Conservation (phyloP, 805 yeast species). For the Spathaspora hagerdaliae region DNA sequence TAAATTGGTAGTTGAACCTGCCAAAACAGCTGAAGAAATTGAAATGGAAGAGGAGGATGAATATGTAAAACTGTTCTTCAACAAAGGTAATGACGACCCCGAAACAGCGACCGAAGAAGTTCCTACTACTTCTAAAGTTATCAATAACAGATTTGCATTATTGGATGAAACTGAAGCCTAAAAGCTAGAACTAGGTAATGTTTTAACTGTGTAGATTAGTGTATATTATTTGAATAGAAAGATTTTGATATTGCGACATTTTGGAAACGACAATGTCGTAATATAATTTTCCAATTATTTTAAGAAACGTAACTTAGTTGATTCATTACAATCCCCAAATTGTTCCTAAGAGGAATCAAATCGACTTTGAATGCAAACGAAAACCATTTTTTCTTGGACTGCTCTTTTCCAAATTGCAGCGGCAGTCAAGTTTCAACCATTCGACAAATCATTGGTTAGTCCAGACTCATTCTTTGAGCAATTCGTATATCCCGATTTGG, state of each 20-base stretch:
- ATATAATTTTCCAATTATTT: too few species aligned
- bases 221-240: neutral
- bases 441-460: slow-evolving; percentile 29
- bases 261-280: too few species aligned
- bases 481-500: slow-evolving; percentile 33
- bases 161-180: slow-evolving; percentile 33
- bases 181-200: neutral
- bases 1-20: slow-evolving; percentile 6
- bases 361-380: neutral
- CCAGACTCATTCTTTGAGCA: slow-evolving; percentile 61
- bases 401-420: slow-evolving; percentile 1
- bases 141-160: slow-evolving; percentile 29
- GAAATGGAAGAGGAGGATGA: slow-evolving; percentile 35
- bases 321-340: too few species aligned
- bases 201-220: neutral
- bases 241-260: neutral
- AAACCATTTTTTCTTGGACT: neutral
- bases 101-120: slow-evolving; percentile 1
- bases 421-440: slow-evolving; percentile 24
- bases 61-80: slow-evolving; percentile 29
- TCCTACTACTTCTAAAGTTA: neutral
- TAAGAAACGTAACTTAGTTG: too few species aligned
- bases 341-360: too few species aligned
- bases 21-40: slow-evolving; percentile 17
- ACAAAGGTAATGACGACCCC: slow-evolving; percentile 9